Evolutionary conservation across 352 stramenopile species (phyloP), one percentile per base, ranked within the genome.

Genomic region (Phytophthora colocasiae): DNA sequence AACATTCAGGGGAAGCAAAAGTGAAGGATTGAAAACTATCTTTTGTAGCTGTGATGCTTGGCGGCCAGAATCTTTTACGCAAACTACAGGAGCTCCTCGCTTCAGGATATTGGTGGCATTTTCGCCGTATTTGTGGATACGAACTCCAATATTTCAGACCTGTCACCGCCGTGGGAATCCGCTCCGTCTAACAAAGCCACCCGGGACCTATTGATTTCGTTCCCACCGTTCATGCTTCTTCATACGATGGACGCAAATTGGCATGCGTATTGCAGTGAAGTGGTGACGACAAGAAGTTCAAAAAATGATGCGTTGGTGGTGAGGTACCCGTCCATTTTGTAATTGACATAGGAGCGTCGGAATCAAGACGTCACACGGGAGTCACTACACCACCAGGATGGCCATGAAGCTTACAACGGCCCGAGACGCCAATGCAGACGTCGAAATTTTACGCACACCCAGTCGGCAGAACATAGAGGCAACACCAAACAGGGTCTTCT

Each of bases 351-450:
- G n/a, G n/a, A n/a, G n/a, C n/a, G n/a, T n/a, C n/a, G n/a, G n/a
- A n/a, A n/a, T n/a, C n/a, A n/a, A n/a, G n/a, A n/a, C n/a, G n/a
- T n/a, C n/a, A n/a, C n/a, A n/a, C n/a, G n/a, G n/a, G n/a, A n/a
- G n/a, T n/a, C n/a, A n/a, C n/a, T n/a, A n/a, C n/a, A n/a, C n/a
- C 9, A 39, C 51, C 0, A 75, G 58, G 32, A 69, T 56, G 0
- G 57, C 66, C 71, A 75, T 75, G 27, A 65, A 68, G 15, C 75
- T 54, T 2, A 65, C 61, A 22, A 78, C 61, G 1, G 46, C 22
- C 7, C 54, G 48, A 27, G 55, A 54, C 24, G 64, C 69, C 26
- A 40, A 4, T n/a, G 34, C 34, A 6, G 34, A 40, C 34, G 34
- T 40, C 34, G 34, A 40, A 61, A 55, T 34, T 10, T 49, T 59